phyloP scores from a whole-genome alignment of 1,284 basidiomycete species.

The Ustilago curta region DNA sequence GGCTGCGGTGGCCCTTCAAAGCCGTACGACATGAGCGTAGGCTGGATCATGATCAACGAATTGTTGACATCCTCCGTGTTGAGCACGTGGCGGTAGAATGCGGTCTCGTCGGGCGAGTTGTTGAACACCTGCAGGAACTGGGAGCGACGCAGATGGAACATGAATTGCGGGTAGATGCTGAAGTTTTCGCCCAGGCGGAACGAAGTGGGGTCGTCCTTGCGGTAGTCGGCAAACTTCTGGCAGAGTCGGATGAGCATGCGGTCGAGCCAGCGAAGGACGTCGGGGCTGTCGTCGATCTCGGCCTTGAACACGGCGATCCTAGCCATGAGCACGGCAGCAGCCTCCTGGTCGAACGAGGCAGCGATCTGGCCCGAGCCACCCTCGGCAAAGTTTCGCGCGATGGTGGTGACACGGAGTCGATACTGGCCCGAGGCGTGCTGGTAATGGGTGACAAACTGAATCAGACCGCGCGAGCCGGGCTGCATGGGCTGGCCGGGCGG shows the following conservation, averaged over 20 bases:
- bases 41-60: slow-evolving; percentile 99
- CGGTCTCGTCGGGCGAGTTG: slow-evolving; percentile 99
- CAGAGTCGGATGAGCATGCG: slow-evolving; percentile 98
- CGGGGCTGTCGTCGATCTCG: slow-evolving; percentile 97
- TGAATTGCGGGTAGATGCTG: slow-evolving; percentile 99
- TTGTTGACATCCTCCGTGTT: slow-evolving; percentile 99
- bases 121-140: slow-evolving; percentile 99
- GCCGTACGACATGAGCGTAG: slow-evolving; percentile 98
- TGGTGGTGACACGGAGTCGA: slow-evolving; percentile 93
- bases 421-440: slow-evolving; percentile 96
- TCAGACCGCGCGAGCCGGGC: slow-evolving; percentile 90
- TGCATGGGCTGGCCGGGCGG: slow-evolving; percentile 95
- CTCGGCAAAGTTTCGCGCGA: slow-evolving; percentile 96
- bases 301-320: slow-evolving; percentile 99
- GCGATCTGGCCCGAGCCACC: slow-evolving; percentile 93
- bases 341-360: slow-evolving; percentile 96
- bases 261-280: slow-evolving; percentile 97
- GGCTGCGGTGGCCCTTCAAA: slow-evolving; percentile 91
- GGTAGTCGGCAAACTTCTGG: slow-evolving; percentile 99
- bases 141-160: slow-evolving; percentile 97
- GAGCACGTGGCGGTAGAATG: slow-evolving; percentile 96
- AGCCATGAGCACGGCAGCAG: slow-evolving; percentile 97
- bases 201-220: slow-evolving; percentile 95
- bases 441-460: slow-evolving; percentile 99
- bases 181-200: slow-evolving; percentile 96